Conservation (phyloP, 2,329 filamentous ascomycete genomes). For the Aspergillus ruber region DNA sequence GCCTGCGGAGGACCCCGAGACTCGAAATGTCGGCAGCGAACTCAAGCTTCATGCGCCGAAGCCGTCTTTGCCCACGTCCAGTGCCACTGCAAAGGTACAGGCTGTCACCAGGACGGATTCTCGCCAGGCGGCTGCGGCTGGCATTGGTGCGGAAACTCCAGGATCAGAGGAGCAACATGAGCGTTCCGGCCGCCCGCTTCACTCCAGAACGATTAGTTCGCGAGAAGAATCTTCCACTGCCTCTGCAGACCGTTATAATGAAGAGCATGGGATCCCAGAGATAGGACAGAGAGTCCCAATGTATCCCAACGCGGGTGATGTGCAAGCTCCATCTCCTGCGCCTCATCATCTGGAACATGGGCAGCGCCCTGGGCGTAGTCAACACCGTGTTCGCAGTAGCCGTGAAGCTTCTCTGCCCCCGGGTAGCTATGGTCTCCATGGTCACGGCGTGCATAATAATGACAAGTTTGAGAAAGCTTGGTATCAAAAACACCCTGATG, state of each 20-base stretch:
- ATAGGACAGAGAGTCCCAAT: conserved; percentile 91
- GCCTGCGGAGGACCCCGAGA: conserved; percentile 54
- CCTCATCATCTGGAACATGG: conserved; percentile 46
- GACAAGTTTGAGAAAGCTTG: conserved; percentile 88
- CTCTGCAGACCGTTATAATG: conserved; percentile 50
- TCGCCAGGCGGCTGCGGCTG: conserved; percentile 75
- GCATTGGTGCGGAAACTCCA: conserved; percentile 57
- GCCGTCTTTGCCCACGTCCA: conserved; percentile 73
- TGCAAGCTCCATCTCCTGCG: conserved; percentile 85
- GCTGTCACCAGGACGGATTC: conserved; percentile 87
- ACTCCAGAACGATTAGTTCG: conserved; percentile 57
- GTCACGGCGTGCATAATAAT: conserved; percentile 67
- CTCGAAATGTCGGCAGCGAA: conserved; percentile 70
- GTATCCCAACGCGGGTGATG: conserved; percentile 86
- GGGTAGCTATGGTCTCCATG: conserved; percentile 88
- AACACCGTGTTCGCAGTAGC: conserved; percentile 66
- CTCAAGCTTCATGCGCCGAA: conserved; percentile 83
- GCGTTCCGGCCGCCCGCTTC: conserved; percentile 48
- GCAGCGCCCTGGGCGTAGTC: conserved; percentile 48
- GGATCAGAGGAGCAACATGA: conserved; percentile 46
- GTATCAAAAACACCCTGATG: conserved; percentile 86
- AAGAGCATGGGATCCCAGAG: conserved; percentile 84
- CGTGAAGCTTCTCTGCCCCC: conserved; percentile 67
- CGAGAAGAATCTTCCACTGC: conserved; percentile 42
- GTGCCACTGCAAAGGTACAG: conserved; percentile 76